These are phyloP conservation scores for Nemania serpens DNA, from an alignment of 2,329 filamentous ascomycete species.

Conservation along the genomic window DNA sequence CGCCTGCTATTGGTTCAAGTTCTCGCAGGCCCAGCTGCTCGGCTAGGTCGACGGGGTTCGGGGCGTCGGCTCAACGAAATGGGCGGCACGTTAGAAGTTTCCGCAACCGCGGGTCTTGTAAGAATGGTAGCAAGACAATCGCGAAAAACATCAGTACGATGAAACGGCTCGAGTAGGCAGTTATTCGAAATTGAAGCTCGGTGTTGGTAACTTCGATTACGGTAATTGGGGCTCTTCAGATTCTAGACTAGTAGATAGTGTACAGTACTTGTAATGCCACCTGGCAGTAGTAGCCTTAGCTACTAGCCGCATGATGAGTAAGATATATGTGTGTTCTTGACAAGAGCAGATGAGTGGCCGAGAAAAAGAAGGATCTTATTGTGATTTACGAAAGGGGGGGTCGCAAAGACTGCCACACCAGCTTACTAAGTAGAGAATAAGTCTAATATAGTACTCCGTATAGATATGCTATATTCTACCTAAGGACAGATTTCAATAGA, in stretches of 20 bases:
- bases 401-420: constrained; percentile 18
- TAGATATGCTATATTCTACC: background rate
- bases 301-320: constrained; percentile 28
- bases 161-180: background rate
- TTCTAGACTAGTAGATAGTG: too few relatives aligned
- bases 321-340: constrained; percentile 14
- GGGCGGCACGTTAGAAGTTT: constrained; percentile 10
- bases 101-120: background rate
- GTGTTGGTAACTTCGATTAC: too few relatives aligned
- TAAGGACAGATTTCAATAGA: constrained; percentile 25
- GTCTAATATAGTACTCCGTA: background rate
- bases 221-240: too few relatives aligned
- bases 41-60: constrained; percentile 11
- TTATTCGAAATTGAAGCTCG: background rate
- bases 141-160: background rate
- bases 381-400: constrained; percentile 26
- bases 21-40: constrained; percentile 1
- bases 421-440: constrained; percentile 14
- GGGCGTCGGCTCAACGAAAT: constrained; percentile 8
- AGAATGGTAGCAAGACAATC: background rate
- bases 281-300: background rate
- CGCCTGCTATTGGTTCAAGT: constrained; percentile 18
- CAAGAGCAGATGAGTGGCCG: constrained; percentile 21
- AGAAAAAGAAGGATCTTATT: constrained; percentile 19
- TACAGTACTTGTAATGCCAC: background rate